Base-by-base conservation (phyloP, 371 early-diverging fungal genomes). In the Mortierella sp. region DNA sequence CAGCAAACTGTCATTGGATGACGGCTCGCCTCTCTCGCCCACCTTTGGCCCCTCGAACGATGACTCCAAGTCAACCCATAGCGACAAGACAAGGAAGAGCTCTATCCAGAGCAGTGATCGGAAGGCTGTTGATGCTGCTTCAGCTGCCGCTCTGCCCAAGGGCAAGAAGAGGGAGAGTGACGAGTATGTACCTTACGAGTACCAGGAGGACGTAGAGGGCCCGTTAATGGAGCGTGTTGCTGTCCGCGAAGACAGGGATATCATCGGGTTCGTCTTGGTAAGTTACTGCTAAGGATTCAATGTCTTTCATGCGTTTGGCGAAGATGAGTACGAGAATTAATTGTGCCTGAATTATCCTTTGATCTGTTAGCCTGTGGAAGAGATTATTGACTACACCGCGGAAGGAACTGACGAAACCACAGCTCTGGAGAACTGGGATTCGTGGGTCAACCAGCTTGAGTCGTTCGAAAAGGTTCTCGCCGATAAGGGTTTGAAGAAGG, bases 391-490 rank as follows among this genome's bases (percentile, higher is more conserved):
- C 28, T 75, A 65, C 55, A 76, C 60, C 1, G 42, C 68, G 0
- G 78, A 75, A 1, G 58, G 34, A 1, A 72, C 63, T 11, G 80
- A 82, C 5, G 80, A 80, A 28, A 24, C 74, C 0, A 55, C 73
- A 9, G 74, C 78, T 0, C 58, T 78, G 11, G 86, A 86, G 26
- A 82, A 77, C 55, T 86, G 86, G 86, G 86, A 86, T 34, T 82
- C 86, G 7, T 86, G 86, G 86, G 86, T 86, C 28, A 82, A 60
- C 47, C 86, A 86, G 31, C 82, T 86, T 63, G 86, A 86, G 71
- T 80, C 82, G 1, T 86, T 86, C 50, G 86, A 86, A 14, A 79
- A 80, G 42, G 86, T 86, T 16, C 75, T 86, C 11, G 74, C 75
- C 2, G 80, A 82, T 47, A 85, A 85, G 77, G 85, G 85, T 13